A percentile compares a stretch with the other conserved stretches of the same genome.
These are phyloP conservation scores for Gentiana straminea DNA, from an alignment of 257 asterid species.

Conservation along the genomic window DNA sequence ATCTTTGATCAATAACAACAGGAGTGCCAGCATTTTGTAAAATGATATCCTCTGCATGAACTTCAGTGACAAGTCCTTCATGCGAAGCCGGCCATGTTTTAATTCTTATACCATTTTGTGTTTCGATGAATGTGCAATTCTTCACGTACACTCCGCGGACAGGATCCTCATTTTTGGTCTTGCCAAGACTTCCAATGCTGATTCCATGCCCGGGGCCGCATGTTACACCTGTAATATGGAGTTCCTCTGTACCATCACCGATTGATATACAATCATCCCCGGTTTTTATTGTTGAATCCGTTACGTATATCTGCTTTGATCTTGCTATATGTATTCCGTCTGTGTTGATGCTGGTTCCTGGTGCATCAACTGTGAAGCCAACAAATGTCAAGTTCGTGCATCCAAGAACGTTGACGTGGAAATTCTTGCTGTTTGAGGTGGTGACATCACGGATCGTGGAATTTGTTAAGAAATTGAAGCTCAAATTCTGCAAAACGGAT, in stretches of 20 bases:
- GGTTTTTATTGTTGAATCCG: not conserved
- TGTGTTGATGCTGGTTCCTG: not conserved
- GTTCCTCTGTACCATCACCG: not conserved
- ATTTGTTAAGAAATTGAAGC: not conserved
- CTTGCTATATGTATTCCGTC: constrained; percentile 7
- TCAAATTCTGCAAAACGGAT: not conserved
- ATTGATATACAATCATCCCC: constrained; percentile 9
- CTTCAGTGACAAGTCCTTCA: not conserved
- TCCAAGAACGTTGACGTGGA: not conserved
- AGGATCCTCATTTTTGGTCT: not conserved
- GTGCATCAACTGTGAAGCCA: not conserved
- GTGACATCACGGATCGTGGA: not conserved
- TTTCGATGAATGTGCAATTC: constrained; percentile 5
- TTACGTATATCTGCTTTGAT: not conserved
- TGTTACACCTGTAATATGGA: not conserved
- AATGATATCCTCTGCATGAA: constrained; percentile 1
- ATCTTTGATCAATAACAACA: constrained; percentile 6
- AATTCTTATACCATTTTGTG: constrained; percentile 4
- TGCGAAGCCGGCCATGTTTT: constrained; percentile 9
- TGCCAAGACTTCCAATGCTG: constrained; percentile 11
- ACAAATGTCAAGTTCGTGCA: not conserved
- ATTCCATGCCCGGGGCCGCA: constrained; percentile 10
- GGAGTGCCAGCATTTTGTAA: constrained; percentile 4
- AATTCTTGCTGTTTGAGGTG: constrained; percentile 5
- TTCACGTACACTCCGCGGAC: constrained; percentile 5